A percentile compares a stretch with the other conserved stretches of the same genome.
Evolutionary conservation across 2,329 filamentous ascomycete genomes (phyloP).

Genomic region (Phaeophleospora eucalypticola): DNA sequence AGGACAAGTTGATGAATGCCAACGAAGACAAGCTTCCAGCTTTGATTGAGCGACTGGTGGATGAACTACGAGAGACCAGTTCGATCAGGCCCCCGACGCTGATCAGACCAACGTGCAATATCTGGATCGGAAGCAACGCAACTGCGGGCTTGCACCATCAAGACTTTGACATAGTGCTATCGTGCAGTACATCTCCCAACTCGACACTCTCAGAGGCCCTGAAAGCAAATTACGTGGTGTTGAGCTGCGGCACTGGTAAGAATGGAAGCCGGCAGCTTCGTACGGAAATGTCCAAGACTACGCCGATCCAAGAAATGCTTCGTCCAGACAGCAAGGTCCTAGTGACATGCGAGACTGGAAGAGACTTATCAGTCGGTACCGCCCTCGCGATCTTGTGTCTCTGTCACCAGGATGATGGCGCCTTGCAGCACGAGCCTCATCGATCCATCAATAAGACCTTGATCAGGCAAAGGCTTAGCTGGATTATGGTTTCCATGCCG

Average conservation of each 20-base stretch:
- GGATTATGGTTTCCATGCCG: conserved; percentile 74
- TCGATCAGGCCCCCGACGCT: conserved; percentile 31
- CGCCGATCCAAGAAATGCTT: conserved; percentile 4
- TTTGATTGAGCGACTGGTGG: conserved; percentile 46
- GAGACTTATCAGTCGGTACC: conserved; percentile 73
- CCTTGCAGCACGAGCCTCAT: conserved; percentile 1
- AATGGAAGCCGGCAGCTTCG: conserved; percentile 79
- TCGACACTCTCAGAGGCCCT: conserved; percentile 23
- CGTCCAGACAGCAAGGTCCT: conserved; percentile 36
- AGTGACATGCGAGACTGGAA: conserved; percentile 71
- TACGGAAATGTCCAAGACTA: conserved; percentile 59
- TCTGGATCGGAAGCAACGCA: conserved; percentile 40
- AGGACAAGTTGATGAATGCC: conserved; percentile 55
- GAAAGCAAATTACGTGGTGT: conserved; percentile 49
- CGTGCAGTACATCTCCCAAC: conserved; percentile 43
- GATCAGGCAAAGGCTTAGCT: conserved; percentile 74
- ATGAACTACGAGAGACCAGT: conserved; percentile 12
- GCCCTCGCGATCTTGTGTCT: conserved; percentile 73
- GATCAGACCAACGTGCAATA: conserved; percentile 38
- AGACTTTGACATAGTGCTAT: conserved; percentile 39
- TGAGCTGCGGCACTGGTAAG: conserved; percentile 69
- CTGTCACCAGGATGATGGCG: conserved; percentile 64
- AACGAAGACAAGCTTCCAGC: conserved; percentile 61
- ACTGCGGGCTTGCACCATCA: conserved; percentile 37
- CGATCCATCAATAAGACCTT: conserved; percentile 62